Base-by-base conservation (phyloP, 129 eudicot genomes). In the Flaveria linearis region DNA sequence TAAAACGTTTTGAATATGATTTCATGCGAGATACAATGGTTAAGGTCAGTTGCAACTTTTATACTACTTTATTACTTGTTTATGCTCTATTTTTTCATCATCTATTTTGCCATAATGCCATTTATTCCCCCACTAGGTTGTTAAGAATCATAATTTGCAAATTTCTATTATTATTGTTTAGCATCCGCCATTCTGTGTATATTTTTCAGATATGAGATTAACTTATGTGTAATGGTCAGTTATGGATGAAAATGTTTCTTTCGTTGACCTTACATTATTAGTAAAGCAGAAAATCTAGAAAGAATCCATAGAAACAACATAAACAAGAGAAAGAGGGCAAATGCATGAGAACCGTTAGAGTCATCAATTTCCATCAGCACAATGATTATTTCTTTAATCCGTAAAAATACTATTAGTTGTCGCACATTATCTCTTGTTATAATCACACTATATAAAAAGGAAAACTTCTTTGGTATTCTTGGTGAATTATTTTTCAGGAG, bases 21-120 rank as follows among this genome's bases (percentile, higher is more conserved):
- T 94, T 94, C 82, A 82, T 86, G 86, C 88, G 97, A 42, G 98
- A 94, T 42, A 86, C 93, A n/a, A 94, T 94, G 98, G 96, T 94
- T 55, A 94, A 94, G 97, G 98, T 94, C n/a, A 78, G 84, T 78
- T 42, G 60, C 58, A 79, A 30, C 78, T 78, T 16, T 46, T 63
- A 15, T 78, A 51, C 36, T 60, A 71, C 33, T 71, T 49, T 9
- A 30, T 58, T 63, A 33, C 16, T 30, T 30, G 13, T 61, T 23
- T 56, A 56, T 20, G 5, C 18, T 1, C 2, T 56, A 11, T 25
- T 61, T 30, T 41, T 45, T 45, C 62, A 45, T 30, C 17, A 46
- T 78, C 5, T 25, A 18, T 50, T 26, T 65, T 50, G 25, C 17
- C 53, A 18, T 20, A 15, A 49, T 50, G n/a, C 26, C 65, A 16